Evolutionary conservation across 2,329 filamentous ascomycete species (phyloP).

Genomic region (Byssothecium circinans): DNA sequence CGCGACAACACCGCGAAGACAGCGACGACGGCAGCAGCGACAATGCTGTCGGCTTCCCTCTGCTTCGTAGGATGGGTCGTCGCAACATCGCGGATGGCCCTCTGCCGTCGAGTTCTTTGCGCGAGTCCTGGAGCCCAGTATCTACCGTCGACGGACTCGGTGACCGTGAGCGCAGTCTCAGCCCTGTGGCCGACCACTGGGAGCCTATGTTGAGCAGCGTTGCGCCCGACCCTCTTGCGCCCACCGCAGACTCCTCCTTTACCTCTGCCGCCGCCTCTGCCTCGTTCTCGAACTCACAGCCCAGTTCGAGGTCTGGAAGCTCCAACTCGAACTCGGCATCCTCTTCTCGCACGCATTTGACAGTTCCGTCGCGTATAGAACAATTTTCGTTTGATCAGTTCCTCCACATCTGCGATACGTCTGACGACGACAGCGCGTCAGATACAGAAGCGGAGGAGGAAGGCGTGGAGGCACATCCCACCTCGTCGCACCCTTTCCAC

Average conservation of each 20-base stretch:
- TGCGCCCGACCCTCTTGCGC: constrained; percentile 77
- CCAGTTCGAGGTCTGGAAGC: constrained; percentile 49
- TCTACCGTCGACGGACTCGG: constrained; percentile 70
- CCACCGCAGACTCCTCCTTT: constrained; percentile 82
- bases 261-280: constrained; percentile 63
- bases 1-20: constrained; percentile 13
- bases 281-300: constrained; percentile 48
- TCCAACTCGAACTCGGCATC: constrained; percentile 50
- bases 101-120: constrained; percentile 40
- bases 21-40: constrained; percentile 26
- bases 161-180: constrained; percentile 81
- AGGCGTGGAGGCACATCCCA: constrained; percentile 11
- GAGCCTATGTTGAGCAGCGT: constrained; percentile 79
- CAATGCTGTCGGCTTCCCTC: constrained; percentile 36
- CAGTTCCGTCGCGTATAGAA: constrained; percentile 40
- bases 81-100: constrained; percentile 42
- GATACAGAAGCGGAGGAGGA: constrained; percentile 58
- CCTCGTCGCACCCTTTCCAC: neutral
- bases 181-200: constrained; percentile 67
- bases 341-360: constrained; percentile 43
- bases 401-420: constrained; percentile 57
- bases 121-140: constrained; percentile 42
- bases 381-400: constrained; percentile 47
- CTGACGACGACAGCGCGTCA: constrained; percentile 46
- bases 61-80: constrained; percentile 43